Base-by-base conservation (phyloP, 2,329 filamentous ascomycete species). In the Diplodia seriata region DNA sequence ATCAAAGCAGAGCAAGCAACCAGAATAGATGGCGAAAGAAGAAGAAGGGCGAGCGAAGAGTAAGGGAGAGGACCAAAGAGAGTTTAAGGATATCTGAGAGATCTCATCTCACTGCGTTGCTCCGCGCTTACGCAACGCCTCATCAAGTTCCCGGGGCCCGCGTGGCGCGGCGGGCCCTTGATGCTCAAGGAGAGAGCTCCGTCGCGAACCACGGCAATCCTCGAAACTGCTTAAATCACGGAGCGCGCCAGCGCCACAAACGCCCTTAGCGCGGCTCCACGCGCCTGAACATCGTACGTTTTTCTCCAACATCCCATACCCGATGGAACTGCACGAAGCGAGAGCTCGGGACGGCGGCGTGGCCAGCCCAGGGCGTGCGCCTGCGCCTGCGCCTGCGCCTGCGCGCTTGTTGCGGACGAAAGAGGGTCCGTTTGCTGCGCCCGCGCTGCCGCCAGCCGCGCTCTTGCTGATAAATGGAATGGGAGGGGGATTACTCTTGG, bases 221-320 rank as follows among this genome's bases (percentile, higher is more conserved):
- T 26, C 56, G 40, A 26, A 29, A 61, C 47, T 20, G 29, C 57
- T n/a, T 33, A 49, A 61, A 61, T 61, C 40, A 33, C 26, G 18
- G 43, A 47, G 43, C n/a, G 43, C 43, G 43, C 43, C 43, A 47
- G 38, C 38, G 57, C 57, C 57, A 61, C 57, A 49, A 61, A 49
- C 40, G 23, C 26, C 40, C 26, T 47, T 63, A 63, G 59, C 59
- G 59, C 43, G 43, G 43, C 43, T 47, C 43, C 43, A n/a, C 8
- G 18, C 43, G 14, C 43, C 36, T 31, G 23, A 33, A 38, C 29
- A 63, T 63, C 59, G 59, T 63, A 63, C 59, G 59, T 63, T 63
- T 63, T 62, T 49, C 49, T 20, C 43, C 7, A 20, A 11, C n/a
- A 20, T 20, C 43, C 18, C 43, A 47, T 9, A 11, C 8, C 36